These are phyloP conservation scores for Cryptosporidium meleagridis DNA, from an alignment of 169 alveolate species.

Conservation along the genomic window DNA sequence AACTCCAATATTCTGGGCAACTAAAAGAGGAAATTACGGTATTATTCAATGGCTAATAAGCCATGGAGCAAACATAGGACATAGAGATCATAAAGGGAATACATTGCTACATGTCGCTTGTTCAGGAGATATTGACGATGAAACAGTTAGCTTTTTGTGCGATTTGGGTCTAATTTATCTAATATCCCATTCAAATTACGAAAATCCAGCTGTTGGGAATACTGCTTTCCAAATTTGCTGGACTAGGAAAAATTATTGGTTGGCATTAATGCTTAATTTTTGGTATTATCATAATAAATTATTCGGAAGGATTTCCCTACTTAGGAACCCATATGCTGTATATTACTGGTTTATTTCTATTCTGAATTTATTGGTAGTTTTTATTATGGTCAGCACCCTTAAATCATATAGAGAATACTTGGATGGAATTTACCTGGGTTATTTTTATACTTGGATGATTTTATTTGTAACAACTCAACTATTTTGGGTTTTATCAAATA, in stretches of 20 bases:
- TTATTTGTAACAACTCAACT: slow-evolving; percentile 33
- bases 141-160: slow-evolving; percentile 73
- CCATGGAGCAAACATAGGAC: slow-evolving; percentile 86
- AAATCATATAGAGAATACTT: slow-evolving; percentile 38
- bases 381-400: slow-evolving; percentile 55
- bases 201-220: slow-evolving; percentile 71
- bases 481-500: slow-evolving; percentile 53
- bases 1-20: slow-evolving; percentile 89
- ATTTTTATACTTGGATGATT: slow-evolving; percentile 37
- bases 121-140: slow-evolving; percentile 72
- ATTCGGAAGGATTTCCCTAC: slow-evolving; percentile 76
- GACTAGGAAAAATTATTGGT: slow-evolving; percentile 68
- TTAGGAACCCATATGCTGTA: slow-evolving; percentile 80
- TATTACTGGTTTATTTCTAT: slow-evolving; percentile 82
- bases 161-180: slow-evolving; percentile 77
- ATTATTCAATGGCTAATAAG: slow-evolving; percentile 89
- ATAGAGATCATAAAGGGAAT: slow-evolving; percentile 80
- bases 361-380: slow-evolving; percentile 75
- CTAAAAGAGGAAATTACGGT: slow-evolving; percentile 85
- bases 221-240: slow-evolving; percentile 71
- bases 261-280: slow-evolving; percentile 57
- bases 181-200: slow-evolving; percentile 70
- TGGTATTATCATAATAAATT: slow-evolving; percentile 78
- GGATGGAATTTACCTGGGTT: slow-evolving; percentile 16
- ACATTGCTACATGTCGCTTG: slow-evolving; percentile 78